phyloP scores from a whole-genome alignment of 805 yeast species.

The Metschnikowia amazonensis region DNA sequence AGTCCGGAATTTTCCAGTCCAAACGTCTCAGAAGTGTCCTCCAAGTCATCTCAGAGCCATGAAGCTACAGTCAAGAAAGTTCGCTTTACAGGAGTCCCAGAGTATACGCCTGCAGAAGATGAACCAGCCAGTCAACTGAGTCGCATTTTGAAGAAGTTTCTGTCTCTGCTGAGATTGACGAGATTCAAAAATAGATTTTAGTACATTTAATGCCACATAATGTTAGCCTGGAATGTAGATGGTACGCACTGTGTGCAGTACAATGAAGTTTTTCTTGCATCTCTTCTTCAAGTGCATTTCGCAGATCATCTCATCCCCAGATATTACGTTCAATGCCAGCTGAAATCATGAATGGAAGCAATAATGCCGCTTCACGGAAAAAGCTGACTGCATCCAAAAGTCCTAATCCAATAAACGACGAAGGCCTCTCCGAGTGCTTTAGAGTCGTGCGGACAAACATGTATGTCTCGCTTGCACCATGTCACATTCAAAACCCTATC shows the following conservation, averaged over 20 bases:
- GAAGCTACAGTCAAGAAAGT: constrained; percentile 37
- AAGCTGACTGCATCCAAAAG: constrained; percentile 20
- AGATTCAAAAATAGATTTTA: constrained; percentile 13
- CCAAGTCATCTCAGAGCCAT: constrained; percentile 12
- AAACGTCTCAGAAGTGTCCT: constrained; percentile 3
- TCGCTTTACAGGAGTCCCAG: constrained; percentile 50
- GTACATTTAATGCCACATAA: not conserved
- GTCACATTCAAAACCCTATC: constrained; percentile 61
- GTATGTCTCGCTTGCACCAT: constrained; percentile 87
- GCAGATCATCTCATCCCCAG: constrained; percentile 2
- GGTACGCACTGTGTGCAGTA: constrained; percentile 10
- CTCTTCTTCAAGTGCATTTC: constrained; percentile 14
- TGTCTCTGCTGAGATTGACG: constrained; percentile 12
- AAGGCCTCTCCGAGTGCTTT: constrained; percentile 67
- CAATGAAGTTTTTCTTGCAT: constrained; percentile 12
- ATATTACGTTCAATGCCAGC: constrained; percentile 9
- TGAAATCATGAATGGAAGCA: constrained; percentile 3
- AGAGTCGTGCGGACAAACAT: constrained; percentile 55
- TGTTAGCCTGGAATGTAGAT: constrained; percentile 1
- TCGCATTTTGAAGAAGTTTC: constrained; percentile 35
- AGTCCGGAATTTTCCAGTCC: not conserved
- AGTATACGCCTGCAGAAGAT: constrained; percentile 51
- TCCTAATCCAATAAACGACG: constrained; percentile 34
- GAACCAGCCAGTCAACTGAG: constrained; percentile 45
- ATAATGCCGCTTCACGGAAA: constrained; percentile 1